These are phyloP conservation scores for Tolypocladium nubicola DNA, from an alignment of 2,329 filamentous ascomycete species.

Conservation along the genomic window DNA sequence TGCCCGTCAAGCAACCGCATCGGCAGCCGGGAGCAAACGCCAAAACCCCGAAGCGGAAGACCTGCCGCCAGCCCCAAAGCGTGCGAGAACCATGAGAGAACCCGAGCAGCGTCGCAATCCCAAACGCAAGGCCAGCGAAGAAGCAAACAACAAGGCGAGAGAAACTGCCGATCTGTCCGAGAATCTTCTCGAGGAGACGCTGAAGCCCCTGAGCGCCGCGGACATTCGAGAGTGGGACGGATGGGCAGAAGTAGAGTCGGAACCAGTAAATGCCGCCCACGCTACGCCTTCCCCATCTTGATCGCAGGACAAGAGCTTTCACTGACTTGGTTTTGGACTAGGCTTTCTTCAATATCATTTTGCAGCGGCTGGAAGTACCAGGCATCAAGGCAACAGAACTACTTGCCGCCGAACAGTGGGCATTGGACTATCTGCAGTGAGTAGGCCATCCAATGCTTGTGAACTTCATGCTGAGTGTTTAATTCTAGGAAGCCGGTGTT, in stretches of 20 bases:
- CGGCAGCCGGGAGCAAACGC: neutral
- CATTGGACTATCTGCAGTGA: slow-evolving; percentile 52
- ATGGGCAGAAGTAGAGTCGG: slow-evolving; percentile 81
- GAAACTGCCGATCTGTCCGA: slow-evolving; percentile 16
- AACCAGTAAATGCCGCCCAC: slow-evolving; percentile 52
- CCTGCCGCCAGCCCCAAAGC: neutral
- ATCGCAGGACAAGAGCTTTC: neutral
- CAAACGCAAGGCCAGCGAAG: slow-evolving; percentile 32
- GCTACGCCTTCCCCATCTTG: no score
- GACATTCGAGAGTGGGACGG: slow-evolving; percentile 56
- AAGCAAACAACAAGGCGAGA: slow-evolving; percentile 13
- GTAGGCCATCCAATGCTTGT: neutral
- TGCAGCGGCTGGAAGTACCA: slow-evolving; percentile 66
- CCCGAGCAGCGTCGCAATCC: slow-evolving; percentile 24
- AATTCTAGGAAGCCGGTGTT: slow-evolving; percentile 57
- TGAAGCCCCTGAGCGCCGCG: slow-evolving; percentile 35
- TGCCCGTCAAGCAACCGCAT: neutral
- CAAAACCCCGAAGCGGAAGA: neutral
- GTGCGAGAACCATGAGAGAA: slow-evolving; percentile 8
- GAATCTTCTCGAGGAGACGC: slow-evolving; percentile 32
- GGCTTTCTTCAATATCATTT: slow-evolving; percentile 79
- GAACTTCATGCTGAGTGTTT: neutral
- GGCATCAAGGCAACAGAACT: slow-evolving; percentile 69
- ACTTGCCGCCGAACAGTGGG: slow-evolving; percentile 57
- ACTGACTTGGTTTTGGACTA: slow-evolving; percentile 19